Conservation (phyloP, 2,329 filamentous ascomycete species). For the Sclerotiophoma versabilis region DNA sequence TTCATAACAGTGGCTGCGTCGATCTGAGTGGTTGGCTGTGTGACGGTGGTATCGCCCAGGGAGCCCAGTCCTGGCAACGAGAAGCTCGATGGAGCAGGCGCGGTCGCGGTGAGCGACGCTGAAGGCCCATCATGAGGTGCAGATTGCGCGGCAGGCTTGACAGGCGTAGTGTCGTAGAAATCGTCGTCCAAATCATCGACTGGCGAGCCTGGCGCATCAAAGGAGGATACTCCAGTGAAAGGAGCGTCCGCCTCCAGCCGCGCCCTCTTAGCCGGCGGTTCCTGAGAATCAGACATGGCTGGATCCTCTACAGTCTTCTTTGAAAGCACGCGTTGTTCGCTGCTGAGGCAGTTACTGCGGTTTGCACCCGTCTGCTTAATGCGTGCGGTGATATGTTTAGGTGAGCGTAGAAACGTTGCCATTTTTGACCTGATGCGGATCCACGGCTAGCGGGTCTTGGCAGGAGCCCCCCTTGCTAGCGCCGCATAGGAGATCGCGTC, state of each 20-base stretch:
- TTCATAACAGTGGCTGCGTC: constrained; percentile 24
- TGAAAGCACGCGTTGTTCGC: constrained; percentile 34
- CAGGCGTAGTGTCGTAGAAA: constrained; percentile 47
- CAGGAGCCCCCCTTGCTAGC: constrained; percentile 25
- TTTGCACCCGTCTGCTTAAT: constrained; percentile 37
- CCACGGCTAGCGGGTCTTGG: constrained; percentile 30
- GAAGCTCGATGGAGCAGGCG: constrained; percentile 35
- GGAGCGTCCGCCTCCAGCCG: constrained; percentile 49
- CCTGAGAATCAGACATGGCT: constrained; percentile 45
- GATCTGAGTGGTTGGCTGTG: constrained; percentile 26
- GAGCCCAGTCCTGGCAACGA: constrained; percentile 48
- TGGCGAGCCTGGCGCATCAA: constrained; percentile 49
- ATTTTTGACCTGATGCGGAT: constrained; percentile 34
- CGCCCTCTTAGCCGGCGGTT: constrained; percentile 52
- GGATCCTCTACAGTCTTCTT: constrained; percentile 35
- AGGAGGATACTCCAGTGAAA: constrained; percentile 41
- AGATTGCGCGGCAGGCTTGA: constrained; percentile 34
- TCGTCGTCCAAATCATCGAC: constrained; percentile 51
- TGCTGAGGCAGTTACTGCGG: constrained; percentile 38
- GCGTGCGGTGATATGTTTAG: constrained; percentile 35
- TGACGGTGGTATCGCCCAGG: constrained; percentile 30
- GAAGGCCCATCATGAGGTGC: constrained; percentile 25
- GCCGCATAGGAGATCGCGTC: constrained; percentile 12
- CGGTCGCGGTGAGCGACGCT: constrained; percentile 30
- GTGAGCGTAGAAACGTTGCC: constrained; percentile 30